Percentiles rank a stretch among this genome's conserved stretches.
Conservation (phyloP, 2,329 filamentous ascomycete genomes). For the Bipolaris oryzae region DNA sequence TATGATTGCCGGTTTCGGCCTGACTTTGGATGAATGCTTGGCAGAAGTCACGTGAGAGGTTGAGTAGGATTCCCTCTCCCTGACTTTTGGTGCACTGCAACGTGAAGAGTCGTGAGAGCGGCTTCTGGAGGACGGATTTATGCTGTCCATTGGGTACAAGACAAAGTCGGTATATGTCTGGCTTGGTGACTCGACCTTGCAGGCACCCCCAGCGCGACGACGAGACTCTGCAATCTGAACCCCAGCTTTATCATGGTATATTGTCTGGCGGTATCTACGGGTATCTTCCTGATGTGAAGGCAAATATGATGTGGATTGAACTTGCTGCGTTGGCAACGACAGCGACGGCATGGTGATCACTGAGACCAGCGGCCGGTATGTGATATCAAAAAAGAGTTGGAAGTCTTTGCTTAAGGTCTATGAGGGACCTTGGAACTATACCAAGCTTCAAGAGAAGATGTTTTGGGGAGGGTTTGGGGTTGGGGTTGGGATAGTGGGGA, state of each 20-base stretch:
- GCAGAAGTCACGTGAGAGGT: conserved; percentile 18
- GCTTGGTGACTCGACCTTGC: not conserved
- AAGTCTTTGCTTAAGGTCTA: conserved; percentile 4
- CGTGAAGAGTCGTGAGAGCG: not conserved
- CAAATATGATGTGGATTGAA: not conserved
- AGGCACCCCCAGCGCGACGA: conserved; percentile 23
- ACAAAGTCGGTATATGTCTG: conserved; percentile 9
- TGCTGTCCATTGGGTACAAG: conserved; percentile 3
- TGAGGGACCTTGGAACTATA: not conserved
- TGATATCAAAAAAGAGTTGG: conserved; percentile 9
- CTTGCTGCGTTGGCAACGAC: conserved; percentile 1
- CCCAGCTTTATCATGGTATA: conserved; percentile 32
- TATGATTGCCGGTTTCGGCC: conserved; percentile 26
- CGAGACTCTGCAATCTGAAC: conserved; percentile 35
- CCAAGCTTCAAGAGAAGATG: conserved; percentile 3
- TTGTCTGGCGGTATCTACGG: conserved; percentile 29
- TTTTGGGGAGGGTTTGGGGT: conserved; percentile 9
- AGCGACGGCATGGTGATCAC: conserved; percentile 34
- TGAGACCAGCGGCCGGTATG: conserved; percentile 4
- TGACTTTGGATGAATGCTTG: conserved; percentile 11
- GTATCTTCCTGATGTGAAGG: not conserved
- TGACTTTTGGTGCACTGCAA: not conserved
- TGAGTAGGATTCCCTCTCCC: not conserved
- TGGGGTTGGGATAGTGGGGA: conserved; percentile 7
- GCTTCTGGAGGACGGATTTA: not conserved